Evolutionary conservation across 108 stramenopile genomes (phyloP).

Genomic region (Nitzschia inconspicua): DNA sequence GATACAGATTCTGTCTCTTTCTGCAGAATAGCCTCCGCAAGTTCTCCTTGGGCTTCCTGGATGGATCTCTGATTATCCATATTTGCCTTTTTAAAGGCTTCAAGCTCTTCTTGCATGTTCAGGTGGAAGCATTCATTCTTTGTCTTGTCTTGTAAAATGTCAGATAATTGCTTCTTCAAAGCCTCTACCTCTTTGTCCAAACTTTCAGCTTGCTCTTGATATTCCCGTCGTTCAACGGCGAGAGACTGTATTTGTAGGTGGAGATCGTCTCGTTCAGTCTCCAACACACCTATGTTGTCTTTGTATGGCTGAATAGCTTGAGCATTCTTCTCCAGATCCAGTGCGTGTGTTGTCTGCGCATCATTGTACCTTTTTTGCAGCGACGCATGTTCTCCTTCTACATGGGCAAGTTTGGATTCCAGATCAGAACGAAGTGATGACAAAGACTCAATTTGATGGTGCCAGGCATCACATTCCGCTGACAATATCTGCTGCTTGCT

Average conservation of each 20-base stretch:
- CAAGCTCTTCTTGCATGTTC: too few species aligned
- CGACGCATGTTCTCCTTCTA: not conserved
- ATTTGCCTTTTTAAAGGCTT: too few species aligned
- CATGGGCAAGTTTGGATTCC: not conserved
- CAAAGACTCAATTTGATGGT: not conserved
- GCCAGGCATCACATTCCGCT: too few species aligned
- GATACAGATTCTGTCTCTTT: too few species aligned
- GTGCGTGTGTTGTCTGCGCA: not conserved
- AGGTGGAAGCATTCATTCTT: too few species aligned
- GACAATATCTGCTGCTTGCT: too few species aligned
- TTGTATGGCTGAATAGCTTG: not conserved
- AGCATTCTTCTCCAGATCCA: not conserved
- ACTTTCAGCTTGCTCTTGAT: not conserved
- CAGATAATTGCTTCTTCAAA: not conserved
- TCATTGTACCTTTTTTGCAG: constrained; percentile 2
- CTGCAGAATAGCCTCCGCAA: too few species aligned
- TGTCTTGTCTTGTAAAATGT: too few species aligned
- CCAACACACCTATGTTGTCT: not conserved
- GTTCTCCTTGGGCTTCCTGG: too few species aligned
- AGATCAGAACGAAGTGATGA: not conserved
- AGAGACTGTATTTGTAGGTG: not conserved
- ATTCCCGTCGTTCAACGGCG: not conserved
- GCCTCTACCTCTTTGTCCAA: not conserved
- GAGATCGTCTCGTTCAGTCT: not conserved
- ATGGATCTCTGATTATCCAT: too few species aligned